Conservation (phyloP, 2,329 filamentous ascomycete genomes). For the Orbilia javanica region DNA sequence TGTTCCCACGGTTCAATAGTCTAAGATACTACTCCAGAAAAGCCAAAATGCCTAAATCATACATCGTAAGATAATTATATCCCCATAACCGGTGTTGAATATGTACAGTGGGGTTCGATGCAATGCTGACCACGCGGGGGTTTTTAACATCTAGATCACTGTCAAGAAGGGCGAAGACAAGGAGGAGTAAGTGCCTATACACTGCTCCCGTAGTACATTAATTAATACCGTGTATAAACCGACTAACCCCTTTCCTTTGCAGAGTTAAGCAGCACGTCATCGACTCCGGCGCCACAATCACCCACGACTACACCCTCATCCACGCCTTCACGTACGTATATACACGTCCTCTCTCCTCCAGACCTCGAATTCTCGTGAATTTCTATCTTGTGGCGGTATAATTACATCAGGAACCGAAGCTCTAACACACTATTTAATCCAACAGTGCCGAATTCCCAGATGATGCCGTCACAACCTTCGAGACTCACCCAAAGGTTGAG, state of each 20-base stretch:
- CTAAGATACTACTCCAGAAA: constrained; percentile 2
- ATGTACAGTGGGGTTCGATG: constrained; percentile 25
- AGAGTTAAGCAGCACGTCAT: constrained; percentile 82
- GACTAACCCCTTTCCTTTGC: constrained; percentile 59
- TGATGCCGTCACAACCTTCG: not conserved
- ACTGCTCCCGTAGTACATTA: no score
- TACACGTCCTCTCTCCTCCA: no score
- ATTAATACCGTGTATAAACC: no score
- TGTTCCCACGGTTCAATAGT: constrained; percentile 3
- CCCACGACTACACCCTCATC: constrained; percentile 85
- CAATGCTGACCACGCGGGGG: not conserved
- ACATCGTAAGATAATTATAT: constrained; percentile 7
- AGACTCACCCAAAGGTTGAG: constrained; percentile 11
- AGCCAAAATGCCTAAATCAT: constrained; percentile 23
- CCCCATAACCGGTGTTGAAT: not conserved
- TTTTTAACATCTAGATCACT: constrained; percentile 30
- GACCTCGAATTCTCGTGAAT: no score
- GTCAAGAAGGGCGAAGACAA: constrained; percentile 25
- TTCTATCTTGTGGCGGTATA: no score
- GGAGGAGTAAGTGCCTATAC: constrained; percentile 26
- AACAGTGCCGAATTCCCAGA: constrained; percentile 9
- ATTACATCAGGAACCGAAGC: no score
- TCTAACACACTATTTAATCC: no score
- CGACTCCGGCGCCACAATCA: constrained; percentile 85
- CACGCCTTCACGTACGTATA: constrained; percentile 94